These are phyloP conservation scores for Botrytis fragariae DNA, from an alignment of 2,329 filamentous ascomycete genomes.

Conservation along the genomic window DNA sequence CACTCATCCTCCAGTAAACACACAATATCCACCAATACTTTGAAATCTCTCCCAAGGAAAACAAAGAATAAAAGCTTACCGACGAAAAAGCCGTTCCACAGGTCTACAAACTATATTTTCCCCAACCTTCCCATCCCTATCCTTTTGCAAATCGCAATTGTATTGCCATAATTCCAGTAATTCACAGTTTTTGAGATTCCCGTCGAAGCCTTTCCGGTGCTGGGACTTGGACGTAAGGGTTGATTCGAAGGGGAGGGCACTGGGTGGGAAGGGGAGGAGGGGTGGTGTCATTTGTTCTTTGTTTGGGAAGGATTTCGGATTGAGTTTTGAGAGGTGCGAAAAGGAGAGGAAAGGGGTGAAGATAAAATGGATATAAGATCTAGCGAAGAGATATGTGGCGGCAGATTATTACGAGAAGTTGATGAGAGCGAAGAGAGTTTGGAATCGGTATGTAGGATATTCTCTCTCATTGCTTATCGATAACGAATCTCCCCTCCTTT, in stretches of 20 bases:
- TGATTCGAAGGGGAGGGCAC: conserved; percentile 47
- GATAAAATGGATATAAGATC: conserved; percentile 25
- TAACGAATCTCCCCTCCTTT: conserved; percentile 19
- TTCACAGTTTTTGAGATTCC: conserved; percentile 53
- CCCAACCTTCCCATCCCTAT: conserved; percentile 47
- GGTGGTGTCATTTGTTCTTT: conserved; percentile 54
- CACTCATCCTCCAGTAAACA: conserved; percentile 9
- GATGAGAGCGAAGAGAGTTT: conserved; percentile 52
- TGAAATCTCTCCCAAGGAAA: background rate
- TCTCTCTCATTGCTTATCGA: conserved; percentile 21
- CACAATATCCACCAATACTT: background rate
- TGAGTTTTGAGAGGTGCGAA: background rate
- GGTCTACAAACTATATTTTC: conserved; percentile 48
- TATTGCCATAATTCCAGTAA: conserved; percentile 24
- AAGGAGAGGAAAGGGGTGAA: background rate
- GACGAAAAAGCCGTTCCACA: conserved; percentile 58
- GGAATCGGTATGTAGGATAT: conserved; percentile 51
- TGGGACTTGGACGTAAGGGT: conserved; percentile 30
- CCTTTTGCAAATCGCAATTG: conserved; percentile 51
- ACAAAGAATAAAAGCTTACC: conserved; percentile 45
- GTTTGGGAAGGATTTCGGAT: background rate
- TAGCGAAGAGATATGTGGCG: conserved; percentile 42
- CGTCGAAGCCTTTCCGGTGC: conserved; percentile 51
- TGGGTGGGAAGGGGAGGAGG: conserved; percentile 52
- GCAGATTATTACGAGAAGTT: conserved; percentile 52